Evolutionary conservation across 2,329 filamentous ascomycete species (phyloP).

Genomic region (Penicillium brevicompactum): DNA sequence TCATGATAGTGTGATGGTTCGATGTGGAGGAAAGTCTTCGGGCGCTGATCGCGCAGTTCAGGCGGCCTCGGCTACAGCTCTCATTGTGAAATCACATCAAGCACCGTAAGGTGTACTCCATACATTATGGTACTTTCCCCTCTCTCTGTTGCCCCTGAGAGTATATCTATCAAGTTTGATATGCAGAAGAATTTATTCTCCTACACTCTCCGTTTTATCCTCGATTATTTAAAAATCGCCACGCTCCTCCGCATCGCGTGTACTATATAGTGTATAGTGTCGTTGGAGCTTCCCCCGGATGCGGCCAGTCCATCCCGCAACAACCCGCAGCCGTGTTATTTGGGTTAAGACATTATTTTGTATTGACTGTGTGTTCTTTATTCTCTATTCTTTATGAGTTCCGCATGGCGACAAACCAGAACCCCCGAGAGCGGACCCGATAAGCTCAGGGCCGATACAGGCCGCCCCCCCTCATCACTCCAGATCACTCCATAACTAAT

Average conservation of each 20-base stretch:
- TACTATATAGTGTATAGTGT: not conserved
- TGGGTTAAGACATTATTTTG: not conserved
- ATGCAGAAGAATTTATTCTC: too few relatives aligned
- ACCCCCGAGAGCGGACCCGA: constrained; percentile 13
- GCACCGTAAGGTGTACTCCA: not conserved
- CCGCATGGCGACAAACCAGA: not conserved
- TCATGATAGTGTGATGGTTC: constrained; percentile 12
- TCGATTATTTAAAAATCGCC: not conserved
- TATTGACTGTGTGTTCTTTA: not conserved
- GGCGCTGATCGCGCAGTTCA: constrained; percentile 21
- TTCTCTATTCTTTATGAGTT: not conserved
- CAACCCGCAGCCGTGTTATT: not conserved
- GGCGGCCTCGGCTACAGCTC: constrained; percentile 35
- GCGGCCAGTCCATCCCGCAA: constrained; percentile 11
- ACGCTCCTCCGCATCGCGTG: not conserved
- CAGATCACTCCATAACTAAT: constrained; percentile 5
- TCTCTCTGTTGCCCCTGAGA: not conserved
- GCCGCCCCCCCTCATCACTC: constrained; percentile 22
- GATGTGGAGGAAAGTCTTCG: constrained; percentile 16
- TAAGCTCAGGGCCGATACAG: constrained; percentile 28
- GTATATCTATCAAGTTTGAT: too few relatives aligned
- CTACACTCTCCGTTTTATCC: too few relatives aligned
- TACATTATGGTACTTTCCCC: not conserved
- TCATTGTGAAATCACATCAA: constrained; percentile 4
- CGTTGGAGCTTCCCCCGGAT: constrained; percentile 15